Evolutionary conservation across 768 basidiomycete genomes (phyloP), one percentile per base, ranked within the genome.

Genomic region (Boletus subparvulus): DNA sequence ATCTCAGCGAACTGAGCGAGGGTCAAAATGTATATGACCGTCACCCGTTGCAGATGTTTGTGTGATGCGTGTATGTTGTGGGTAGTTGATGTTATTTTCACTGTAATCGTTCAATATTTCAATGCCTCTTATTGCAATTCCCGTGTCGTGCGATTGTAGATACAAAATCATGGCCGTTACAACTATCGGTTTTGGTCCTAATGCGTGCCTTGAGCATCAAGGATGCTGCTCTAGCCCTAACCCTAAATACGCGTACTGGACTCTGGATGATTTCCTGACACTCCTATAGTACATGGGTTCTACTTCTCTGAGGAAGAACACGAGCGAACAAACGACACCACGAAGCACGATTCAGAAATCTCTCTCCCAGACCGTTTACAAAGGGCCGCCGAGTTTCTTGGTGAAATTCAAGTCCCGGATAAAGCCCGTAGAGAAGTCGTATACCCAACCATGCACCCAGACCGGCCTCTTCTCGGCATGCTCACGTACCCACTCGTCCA

Each of bases 11-110:
- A 67, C 78, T 96, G 52, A 92, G 87, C 58, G 95, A 98, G 75
- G 88, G 93, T 42, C 86, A 91, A 73, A 95, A 94, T 69, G 82
- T 86, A 24, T 95, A 90, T 75, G 90, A 91, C 68, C 84, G 91
- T 47, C 89, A 93, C 69, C 84, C 88, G 14, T 69, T 95, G 61
- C 90, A 90, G 69, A 85, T 87, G 73, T 94, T 93, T 73, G 85
- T 95, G 62, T 94, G 74, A 75, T 54, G 19, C 33, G 40, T 62
- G 50, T 49, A 52, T 53, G 37, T 36, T 39, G 39, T 56, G 21
- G 47, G 58, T 60, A 61, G 19, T 40, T 24, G 44, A 35, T 33
- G 6, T 35, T 56, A 56, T 54, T 33, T 39, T 50, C 45, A 19
- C 13, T 51, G 45, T 61, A 61, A 53, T 60, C 30, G 19, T 33